phyloP scores from a whole-genome alignment of 176 grass and related monocot genomes.

The Panicum miliaceum region DNA sequence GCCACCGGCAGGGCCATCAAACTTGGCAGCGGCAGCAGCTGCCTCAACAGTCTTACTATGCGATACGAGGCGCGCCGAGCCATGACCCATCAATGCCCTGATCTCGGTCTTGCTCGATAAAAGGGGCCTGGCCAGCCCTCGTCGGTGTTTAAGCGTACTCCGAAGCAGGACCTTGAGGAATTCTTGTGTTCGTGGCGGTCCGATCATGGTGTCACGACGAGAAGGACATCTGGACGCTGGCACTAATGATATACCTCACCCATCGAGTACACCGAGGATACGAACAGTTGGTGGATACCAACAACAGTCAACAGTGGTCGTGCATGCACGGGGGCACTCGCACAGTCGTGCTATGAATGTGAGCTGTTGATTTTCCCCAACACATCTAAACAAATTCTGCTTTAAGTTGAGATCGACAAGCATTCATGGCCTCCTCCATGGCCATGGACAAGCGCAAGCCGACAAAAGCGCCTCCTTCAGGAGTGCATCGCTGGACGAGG shows the following conservation, averaged over 20 bases:
- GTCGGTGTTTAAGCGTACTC: not conserved
- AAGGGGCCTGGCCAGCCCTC: not conserved
- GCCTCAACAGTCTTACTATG: conserved; percentile 5
- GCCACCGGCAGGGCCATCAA: conserved; percentile 29
- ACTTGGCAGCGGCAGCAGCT: conserved; percentile 32
- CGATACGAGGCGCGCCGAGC: not conserved
- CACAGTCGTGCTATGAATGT: too few relatives aligned
- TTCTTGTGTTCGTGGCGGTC: not conserved
- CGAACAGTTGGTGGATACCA: not conserved
- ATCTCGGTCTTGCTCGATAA: not conserved
- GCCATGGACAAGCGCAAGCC: not conserved
- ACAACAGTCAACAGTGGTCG: too few relatives aligned
- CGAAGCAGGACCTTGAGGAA: not conserved
- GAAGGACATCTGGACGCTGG: not conserved
- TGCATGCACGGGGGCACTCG: too few relatives aligned
- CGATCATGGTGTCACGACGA: not conserved
- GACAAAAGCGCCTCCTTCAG: conserved; percentile 9
- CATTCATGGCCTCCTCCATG: not conserved
- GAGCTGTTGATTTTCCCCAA: too few relatives aligned
- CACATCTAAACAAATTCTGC: too few relatives aligned
- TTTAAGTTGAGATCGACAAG: not conserved
- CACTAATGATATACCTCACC: not conserved
- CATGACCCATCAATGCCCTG: not conserved
- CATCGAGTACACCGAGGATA: not conserved
- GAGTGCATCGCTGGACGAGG: not conserved